A percentile compares a stretch with the other conserved stretches of the same genome.
phyloP scores from a whole-genome alignment of 352 stramenopile species.

The Globisporangium canariense region DNA sequence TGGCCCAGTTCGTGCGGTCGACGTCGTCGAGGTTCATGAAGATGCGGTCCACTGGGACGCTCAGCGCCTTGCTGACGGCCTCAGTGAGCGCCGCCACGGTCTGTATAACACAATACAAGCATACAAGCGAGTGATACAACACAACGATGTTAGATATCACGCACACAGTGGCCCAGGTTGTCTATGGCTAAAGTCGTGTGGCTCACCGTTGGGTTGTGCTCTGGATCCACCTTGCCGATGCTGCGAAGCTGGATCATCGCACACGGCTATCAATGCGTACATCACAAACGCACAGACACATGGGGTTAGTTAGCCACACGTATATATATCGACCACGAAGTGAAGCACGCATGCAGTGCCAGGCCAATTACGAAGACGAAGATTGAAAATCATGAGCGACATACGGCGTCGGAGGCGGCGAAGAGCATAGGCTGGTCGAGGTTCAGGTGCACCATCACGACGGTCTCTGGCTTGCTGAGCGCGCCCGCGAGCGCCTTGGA shows the following conservation, averaged over 20 bases:
- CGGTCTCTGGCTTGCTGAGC: slow-evolving; percentile 47
- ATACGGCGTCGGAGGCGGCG: slow-evolving; percentile 40
- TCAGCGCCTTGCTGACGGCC: slow-evolving; percentile 37
- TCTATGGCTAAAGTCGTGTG: background rate
- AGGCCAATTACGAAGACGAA: background rate
- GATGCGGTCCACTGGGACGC: slow-evolving; percentile 36
- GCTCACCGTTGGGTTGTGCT: slow-evolving; percentile 43
- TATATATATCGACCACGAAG: background rate
- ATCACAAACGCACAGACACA: slow-evolving; percentile 1
- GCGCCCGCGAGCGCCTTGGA: slow-evolving; percentile 38
- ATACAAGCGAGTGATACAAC: background rate
- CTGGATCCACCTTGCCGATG: slow-evolving; percentile 49
- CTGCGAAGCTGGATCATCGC: slow-evolving; percentile 51
- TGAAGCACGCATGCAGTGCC: background rate
- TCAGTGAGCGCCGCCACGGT: slow-evolving; percentile 40
- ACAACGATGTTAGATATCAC: background rate
- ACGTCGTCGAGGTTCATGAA: slow-evolving; percentile 60
- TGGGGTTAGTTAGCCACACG: background rate
- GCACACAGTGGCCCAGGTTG: background rate
- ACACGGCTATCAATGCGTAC: slow-evolving; percentile 31
- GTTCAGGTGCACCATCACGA: slow-evolving; percentile 55
- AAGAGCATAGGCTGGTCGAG: slow-evolving; percentile 57
- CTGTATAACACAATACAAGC: slow-evolving; percentile 13
- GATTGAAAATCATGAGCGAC: slow-evolving; percentile 2
- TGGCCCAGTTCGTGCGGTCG: slow-evolving; percentile 43